Evolutionary conservation across 352 stramenopile genomes (phyloP), one percentile per base, ranked within the genome.

Genomic region (Globisporangium megalacanthum): DNA sequence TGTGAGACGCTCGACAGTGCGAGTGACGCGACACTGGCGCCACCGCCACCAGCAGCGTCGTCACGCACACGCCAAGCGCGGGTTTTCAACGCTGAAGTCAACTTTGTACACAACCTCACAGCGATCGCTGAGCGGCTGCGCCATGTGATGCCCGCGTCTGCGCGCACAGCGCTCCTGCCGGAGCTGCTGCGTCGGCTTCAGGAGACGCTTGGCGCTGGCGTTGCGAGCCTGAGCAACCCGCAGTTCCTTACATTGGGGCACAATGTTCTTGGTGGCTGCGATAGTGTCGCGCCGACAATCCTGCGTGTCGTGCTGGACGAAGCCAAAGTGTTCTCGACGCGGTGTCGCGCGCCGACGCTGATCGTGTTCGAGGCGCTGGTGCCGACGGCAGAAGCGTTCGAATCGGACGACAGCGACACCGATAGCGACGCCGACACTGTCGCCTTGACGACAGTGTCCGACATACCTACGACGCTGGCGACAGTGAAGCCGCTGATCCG

Each of bases 311-410:
- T 72, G 11, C 49, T 61, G 0, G 35, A 61, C 9, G 69, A 77
- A 54, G 66, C 58, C 31, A 77, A 74, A 59, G 69, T 77, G 42
- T 77, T 77, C 14, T 77, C 69, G 1, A 77, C 69, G 1, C 49
- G 66, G 0, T 62, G 59, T 14, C 62, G 69, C 10, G 69, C 69
- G 13, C 69, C 69, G 20, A 74, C 66, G 25, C 62, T 77, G 65
- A 72, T 77, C 15, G 69, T 74, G 54, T 77, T 77, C 56, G 69
- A 77, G 46, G 69, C 63, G 15, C 49, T 71, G 5, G 9, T 33
- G 39, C 41, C 47, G 6, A 29, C 25, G 25, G 1, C 25, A 29
- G 25, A 29, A 29, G 25, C 25, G 4, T 29, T 29, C 25, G 25
- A 29, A 29, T 4, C 25, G 25, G 25, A 29, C 25, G 25, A 29